Conservation (phyloP, 1,284 basidiomycete species). For the Golubevia pallescens region DNA sequence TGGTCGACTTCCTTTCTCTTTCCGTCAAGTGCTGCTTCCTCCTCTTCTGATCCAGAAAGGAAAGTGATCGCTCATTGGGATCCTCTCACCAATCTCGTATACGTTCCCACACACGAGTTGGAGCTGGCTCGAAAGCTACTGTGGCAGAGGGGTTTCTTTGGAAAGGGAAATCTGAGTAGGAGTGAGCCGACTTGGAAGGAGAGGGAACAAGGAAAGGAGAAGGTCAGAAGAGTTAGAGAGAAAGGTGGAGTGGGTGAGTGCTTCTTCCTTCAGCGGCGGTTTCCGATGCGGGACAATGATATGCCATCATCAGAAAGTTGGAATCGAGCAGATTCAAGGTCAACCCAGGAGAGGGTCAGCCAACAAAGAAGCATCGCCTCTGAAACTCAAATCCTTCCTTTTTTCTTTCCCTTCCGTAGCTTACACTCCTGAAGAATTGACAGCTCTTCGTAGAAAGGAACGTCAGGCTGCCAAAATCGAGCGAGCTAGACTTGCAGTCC, state of each 20-base stretch:
- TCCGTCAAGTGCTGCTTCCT: neutral
- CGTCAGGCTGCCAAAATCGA: constrained; percentile 59
- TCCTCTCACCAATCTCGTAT: constrained; percentile 9
- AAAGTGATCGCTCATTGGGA: constrained; percentile 10
- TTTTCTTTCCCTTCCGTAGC: constrained; percentile 9
- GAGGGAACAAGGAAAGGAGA: constrained; percentile 71
- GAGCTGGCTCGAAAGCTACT: constrained; percentile 64
- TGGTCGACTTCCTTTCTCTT: constrained; percentile 15
- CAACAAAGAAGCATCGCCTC: no score
- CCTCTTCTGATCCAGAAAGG: neutral
- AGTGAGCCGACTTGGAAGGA: constrained; percentile 91
- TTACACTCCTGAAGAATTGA: constrained; percentile 59
- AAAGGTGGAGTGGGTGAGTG: constrained; percentile 65
- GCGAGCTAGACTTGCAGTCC: constrained; percentile 51
- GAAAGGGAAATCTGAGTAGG: constrained; percentile 89
- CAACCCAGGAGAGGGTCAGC: constrained; percentile 22
- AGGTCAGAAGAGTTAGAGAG: constrained; percentile 68
- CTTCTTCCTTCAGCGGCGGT: no score
- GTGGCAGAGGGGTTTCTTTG: constrained; percentile 93
- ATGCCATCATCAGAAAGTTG: no score
- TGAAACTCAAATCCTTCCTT: no score
- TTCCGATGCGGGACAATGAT: no score
- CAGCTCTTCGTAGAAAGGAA: constrained; percentile 49
- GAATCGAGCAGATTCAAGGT: no score
- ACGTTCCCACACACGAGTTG: constrained; percentile 5